phyloP scores from a whole-genome alignment of 257 asterid species.

The Solanum stenotomum region DNA sequence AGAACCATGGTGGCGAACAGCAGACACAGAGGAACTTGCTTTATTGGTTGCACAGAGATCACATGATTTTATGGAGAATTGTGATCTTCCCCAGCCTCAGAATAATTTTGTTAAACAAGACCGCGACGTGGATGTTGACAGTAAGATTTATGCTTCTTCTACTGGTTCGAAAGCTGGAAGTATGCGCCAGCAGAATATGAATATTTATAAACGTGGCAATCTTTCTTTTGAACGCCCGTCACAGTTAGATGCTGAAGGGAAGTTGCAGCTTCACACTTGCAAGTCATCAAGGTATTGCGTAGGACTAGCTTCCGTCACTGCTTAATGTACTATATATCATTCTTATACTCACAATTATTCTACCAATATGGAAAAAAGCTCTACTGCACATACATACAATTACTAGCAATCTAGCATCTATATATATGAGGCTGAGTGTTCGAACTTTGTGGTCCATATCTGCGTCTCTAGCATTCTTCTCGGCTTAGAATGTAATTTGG shows the following conservation, averaged over 20 bases:
- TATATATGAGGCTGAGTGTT: neutral
- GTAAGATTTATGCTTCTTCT: slow-evolving; percentile 9
- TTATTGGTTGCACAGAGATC: slow-evolving; percentile 55
- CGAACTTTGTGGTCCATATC: neutral
- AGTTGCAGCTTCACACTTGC: slow-evolving; percentile 11
- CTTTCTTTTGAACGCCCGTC: slow-evolving; percentile 9
- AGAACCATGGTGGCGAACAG: slow-evolving; percentile 85
- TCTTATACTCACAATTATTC: neutral
- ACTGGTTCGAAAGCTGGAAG: slow-evolving; percentile 6
- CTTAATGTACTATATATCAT: neutral
- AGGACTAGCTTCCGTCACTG: neutral
- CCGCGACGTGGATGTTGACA: slow-evolving; percentile 9
- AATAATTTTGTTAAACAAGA: slow-evolving; percentile 30
- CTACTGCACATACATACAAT: neutral
- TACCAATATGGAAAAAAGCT: neutral
- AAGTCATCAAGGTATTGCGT: slow-evolving; percentile 26
- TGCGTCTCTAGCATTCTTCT: neutral
- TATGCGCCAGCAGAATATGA: neutral
- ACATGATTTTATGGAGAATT: slow-evolving; percentile 47
- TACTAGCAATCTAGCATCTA: neutral
- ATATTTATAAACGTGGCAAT: slow-evolving; percentile 1
- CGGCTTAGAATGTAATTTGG: neutral
- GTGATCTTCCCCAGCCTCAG: slow-evolving; percentile 85
- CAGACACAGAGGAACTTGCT: slow-evolving; percentile 72
- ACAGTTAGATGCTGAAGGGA: slow-evolving; percentile 17